These are phyloP conservation scores for Glutinoglossum americanum DNA, from an alignment of 495 filamentous ascomycete species.

Conservation along the genomic window DNA sequence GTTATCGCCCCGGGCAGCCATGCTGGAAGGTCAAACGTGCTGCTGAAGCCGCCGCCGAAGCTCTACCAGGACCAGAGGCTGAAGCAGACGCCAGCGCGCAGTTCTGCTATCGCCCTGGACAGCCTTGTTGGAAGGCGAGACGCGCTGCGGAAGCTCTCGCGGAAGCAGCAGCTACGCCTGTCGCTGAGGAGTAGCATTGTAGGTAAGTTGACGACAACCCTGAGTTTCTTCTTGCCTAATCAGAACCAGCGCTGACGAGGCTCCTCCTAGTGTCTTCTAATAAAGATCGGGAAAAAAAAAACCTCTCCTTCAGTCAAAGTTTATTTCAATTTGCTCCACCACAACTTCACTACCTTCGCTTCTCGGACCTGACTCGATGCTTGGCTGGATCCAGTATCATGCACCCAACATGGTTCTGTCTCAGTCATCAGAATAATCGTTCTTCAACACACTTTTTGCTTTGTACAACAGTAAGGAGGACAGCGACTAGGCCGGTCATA, in stretches of 20 bases:
- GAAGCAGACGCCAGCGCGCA: constrained; percentile 1
- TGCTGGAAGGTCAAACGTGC: constrained; percentile 27
- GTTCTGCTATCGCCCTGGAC: constrained; percentile 9
- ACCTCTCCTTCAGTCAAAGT: too few relatives aligned
- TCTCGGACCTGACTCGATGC: not conserved
- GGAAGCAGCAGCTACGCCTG: constrained; percentile 5
- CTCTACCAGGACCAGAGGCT: constrained; percentile 16
- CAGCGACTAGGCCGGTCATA: not conserved
- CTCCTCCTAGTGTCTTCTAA: not conserved
- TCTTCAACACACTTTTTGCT: too few relatives aligned
- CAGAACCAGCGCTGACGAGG: too few relatives aligned
- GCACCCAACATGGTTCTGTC: not conserved
- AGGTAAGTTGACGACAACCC: too few relatives aligned
- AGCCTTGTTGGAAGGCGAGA: constrained; percentile 11
- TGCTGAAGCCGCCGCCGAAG: constrained; percentile 21
- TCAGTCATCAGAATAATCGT: too few relatives aligned
- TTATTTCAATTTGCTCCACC: not conserved
- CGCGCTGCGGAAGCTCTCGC: constrained; percentile 16
- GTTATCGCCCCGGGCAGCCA: constrained; percentile 19
- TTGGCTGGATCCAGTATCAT: not conserved
- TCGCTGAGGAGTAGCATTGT: not conserved
- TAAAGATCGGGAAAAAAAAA: not conserved
- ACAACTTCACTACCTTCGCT: not conserved
- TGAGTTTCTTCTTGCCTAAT: too few relatives aligned
- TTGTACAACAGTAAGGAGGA: not conserved